These are phyloP conservation scores for Escovopsis weberi DNA, from an alignment of 2,329 filamentous ascomycete species.

Conservation along the genomic window DNA sequence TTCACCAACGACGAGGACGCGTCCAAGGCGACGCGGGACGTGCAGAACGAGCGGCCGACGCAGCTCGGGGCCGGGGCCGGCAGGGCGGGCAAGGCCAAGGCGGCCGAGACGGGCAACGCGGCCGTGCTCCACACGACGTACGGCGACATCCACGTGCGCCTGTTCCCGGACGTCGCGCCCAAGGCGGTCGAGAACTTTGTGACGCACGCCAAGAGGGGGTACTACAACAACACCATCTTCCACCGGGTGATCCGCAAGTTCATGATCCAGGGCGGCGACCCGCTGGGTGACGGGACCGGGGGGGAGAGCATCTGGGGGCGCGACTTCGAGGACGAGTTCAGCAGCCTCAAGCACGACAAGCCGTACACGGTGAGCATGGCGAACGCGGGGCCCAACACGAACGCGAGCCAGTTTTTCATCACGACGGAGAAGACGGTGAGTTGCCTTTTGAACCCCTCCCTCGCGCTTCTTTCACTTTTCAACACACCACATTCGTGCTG, in stretches of 20 bases:
- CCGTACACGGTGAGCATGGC: constrained; percentile 96
- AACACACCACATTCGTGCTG: background rate
- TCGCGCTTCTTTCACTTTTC: background rate
- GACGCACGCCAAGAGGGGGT: constrained; percentile 74
- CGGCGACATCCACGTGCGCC: constrained; percentile 83
- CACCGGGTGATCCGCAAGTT: constrained; percentile 95
- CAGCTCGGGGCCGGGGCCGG: constrained; percentile 36
- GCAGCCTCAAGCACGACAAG: constrained; percentile 81
- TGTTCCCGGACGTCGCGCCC: constrained; percentile 86
- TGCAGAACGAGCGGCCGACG: constrained; percentile 88
- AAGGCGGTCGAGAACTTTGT: constrained; percentile 97
- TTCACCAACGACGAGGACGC: constrained; percentile 84
- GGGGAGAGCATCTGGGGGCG: constrained; percentile 87
- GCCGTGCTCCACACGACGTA: constrained; percentile 85
- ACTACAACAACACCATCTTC: constrained; percentile 97
- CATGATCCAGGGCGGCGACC: constrained; percentile 98
- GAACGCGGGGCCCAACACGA: constrained; percentile 89
- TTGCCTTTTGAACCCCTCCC: constrained; percentile 8
- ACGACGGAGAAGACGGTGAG: constrained; percentile 87
- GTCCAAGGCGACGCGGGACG: constrained; percentile 70
- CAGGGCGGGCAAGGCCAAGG: constrained; percentile 38
- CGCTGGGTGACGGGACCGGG: constrained; percentile 78
- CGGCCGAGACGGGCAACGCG: constrained; percentile 57
- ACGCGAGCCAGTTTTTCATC: constrained; percentile 96
- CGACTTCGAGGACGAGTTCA: constrained; percentile 91